Conservation (phyloP, 306 rosid genomes). For the Quercus ilex region DNA sequence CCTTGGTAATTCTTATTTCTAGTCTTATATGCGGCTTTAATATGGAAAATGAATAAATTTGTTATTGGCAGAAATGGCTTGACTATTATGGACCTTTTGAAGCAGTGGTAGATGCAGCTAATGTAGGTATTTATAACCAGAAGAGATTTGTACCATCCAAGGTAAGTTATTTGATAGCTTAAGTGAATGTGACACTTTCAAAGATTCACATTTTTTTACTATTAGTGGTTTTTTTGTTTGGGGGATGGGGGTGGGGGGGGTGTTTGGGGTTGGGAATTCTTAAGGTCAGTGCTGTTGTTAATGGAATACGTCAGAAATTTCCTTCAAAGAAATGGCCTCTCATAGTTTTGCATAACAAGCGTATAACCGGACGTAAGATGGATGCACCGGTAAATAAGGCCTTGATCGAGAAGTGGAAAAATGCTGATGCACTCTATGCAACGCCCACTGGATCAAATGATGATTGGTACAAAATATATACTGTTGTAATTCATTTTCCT, state of each 20-base stretch:
- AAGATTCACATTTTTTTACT: not conserved
- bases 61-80: conserved; percentile 79
- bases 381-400: conserved; percentile 58
- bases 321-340: conserved; percentile 87
- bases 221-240: conserved; percentile 1
- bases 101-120: conserved; percentile 95
- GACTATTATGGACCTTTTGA: conserved; percentile 87
- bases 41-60: conserved; percentile 12
- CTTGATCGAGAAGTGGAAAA: conserved; percentile 73
- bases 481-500: conserved; percentile 1
- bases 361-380: conserved; percentile 71
- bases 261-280: conserved; percentile 12
- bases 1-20: conserved; percentile 15
- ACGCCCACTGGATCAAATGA: conserved; percentile 91
- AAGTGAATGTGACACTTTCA: not conserved
- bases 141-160: conserved; percentile 67
- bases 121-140: conserved; percentile 78
- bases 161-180: conserved; percentile 51
- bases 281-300: conserved; percentile 71
- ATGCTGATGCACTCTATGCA: conserved; percentile 75
- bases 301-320: conserved; percentile 70
- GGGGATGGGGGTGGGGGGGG: no score
- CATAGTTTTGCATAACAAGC: conserved; percentile 74
- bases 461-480: conserved; percentile 70
- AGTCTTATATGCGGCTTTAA: conserved; percentile 13